A percentile compares a stretch with the other conserved stretches of the same genome.
These are phyloP conservation scores for Chimonanthus praecox DNA, from an alignment of 164 flowering plant species.

Conservation along the genomic window DNA sequence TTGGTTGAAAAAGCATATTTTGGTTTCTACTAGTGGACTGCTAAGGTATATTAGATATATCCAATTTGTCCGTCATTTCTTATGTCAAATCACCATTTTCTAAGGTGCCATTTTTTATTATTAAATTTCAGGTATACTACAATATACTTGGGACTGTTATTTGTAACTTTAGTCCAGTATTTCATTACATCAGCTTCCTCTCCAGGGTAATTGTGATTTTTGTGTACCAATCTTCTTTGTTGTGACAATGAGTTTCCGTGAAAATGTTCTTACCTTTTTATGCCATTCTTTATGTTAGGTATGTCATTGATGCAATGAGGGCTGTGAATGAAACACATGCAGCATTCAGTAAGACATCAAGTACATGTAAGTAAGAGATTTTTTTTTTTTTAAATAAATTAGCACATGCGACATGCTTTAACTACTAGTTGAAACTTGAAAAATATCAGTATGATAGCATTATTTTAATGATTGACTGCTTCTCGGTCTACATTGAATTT, in stretches of 20 bases:
- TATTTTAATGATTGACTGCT: not conserved
- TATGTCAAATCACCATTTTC: not conserved
- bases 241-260: not conserved
- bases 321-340: slow-evolving; percentile 45
- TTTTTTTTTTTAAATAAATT: too few species aligned
- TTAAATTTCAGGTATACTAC: slow-evolving; percentile 61
- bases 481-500: too few species aligned
- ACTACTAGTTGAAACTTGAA: not conserved
- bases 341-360: slow-evolving; percentile 25
- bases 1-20: too few species aligned
- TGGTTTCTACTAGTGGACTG: not conserved
- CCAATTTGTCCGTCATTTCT: not conserved
- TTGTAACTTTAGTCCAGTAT: slow-evolving; percentile 74
- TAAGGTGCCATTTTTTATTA: not conserved
- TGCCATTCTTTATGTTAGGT: slow-evolving; percentile 28
- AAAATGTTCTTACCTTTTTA: too few species aligned
- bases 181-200: slow-evolving; percentile 79
- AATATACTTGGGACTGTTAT: slow-evolving; percentile 49
- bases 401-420: not conserved
- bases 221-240: slow-evolving; percentile 4
- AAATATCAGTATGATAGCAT: not conserved
- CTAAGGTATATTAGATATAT: too few species aligned
- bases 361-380: slow-evolving; percentile 56
- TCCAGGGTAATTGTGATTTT: slow-evolving; percentile 67
- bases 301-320: slow-evolving; percentile 86